Percentiles rank a stretch among this genome's conserved stretches.
Conservation (phyloP, 139 green algal species). For the Picochlorum sp. region DNA sequence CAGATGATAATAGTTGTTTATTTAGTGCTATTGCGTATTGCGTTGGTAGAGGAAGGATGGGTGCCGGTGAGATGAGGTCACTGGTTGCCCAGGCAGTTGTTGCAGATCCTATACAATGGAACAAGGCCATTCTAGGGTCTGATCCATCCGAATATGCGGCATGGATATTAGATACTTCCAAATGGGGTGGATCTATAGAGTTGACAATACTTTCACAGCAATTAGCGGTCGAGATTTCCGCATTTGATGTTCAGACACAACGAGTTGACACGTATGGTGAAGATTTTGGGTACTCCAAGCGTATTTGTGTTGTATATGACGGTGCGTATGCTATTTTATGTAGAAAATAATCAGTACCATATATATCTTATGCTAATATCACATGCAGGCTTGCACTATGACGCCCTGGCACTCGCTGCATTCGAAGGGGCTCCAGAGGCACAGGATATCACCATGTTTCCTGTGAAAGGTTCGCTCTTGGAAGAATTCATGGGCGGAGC, state of each 20-base stretch:
- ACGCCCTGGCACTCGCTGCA: constrained; percentile 51
- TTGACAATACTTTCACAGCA: constrained; percentile 76
- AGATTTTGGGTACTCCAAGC: constrained; percentile 36
- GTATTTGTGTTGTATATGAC: constrained; percentile 60
- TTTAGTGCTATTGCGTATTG: constrained; percentile 87
- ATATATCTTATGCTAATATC: not conserved
- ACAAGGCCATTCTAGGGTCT: constrained; percentile 26
- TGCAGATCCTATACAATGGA: constrained; percentile 60
- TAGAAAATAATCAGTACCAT: not conserved
- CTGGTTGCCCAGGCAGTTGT: constrained; percentile 63
- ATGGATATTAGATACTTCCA: constrained; percentile 74
- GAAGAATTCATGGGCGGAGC: constrained; percentile 35
- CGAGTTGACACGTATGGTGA: constrained; percentile 78
- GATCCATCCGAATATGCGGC: constrained; percentile 30
- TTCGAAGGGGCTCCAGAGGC: constrained; percentile 56
- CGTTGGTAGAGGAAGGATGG: constrained; percentile 8
- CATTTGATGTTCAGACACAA: constrained; percentile 83
- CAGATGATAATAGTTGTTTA: constrained; percentile 85
- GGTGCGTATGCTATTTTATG: constrained; percentile 11
- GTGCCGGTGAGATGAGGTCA: constrained; percentile 11
- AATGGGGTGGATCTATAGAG: constrained; percentile 94
- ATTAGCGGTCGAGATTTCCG: constrained; percentile 74
- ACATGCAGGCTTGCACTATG: constrained; percentile 60
- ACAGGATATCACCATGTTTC: constrained; percentile 33
- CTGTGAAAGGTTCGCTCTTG: constrained; percentile 2